Evolutionary conservation across 2,329 filamentous ascomycete genomes (phyloP), one percentile per base, ranked within the genome.

Genomic region (Zelopaecilomyces penicillatus): DNA sequence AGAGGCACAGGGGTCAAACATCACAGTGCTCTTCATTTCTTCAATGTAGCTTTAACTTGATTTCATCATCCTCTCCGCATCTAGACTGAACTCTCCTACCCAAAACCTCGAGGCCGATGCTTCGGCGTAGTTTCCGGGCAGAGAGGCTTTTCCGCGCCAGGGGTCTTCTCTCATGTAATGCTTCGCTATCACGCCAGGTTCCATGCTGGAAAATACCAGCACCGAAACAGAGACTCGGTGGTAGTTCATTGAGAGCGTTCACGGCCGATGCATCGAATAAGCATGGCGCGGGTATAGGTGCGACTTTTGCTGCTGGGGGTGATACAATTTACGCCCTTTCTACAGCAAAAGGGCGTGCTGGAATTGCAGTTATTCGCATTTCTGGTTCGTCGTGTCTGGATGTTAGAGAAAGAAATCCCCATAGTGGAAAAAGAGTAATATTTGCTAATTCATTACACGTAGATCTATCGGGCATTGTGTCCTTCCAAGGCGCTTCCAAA

Each of bases 241-340:
- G 9, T 26, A 11, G 27, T 9, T n/a, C 30, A n/a, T 29, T 12
- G 34, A 29, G 44, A 31, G 10, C 12, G 7, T 36, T 39, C 29
- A 39, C 44, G 5, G 11, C 12, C 12, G 29, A 3, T 12, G 28
- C 30, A 4, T 6, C 6, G n/a, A 10, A 4, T 12, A 2, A 1
- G 6, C 26, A 37, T 6, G 10, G 30, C 28, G 26, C 10, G 4
- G 5, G 11, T 4, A 8, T 29, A 3, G 30, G 33, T 7, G n/a
- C 12, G 28, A 42, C 19, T 9, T 30, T 4, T 32, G 40, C 60
- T 2, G 46, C 49, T 3, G 42, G 53, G 7, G 58, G 56, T 5
- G 73, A 78, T 46, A 97, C 91, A 1, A 95, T 98, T 43, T 97
- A 95, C 63, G 93, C 93, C 0, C 69, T 97, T 1, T 96, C 91